Percentiles rank a stretch among this genome's conserved stretches.
Evolutionary conservation across 2,329 filamentous ascomycete species (phyloP).

Genomic region (Aspergillus ruber): DNA sequence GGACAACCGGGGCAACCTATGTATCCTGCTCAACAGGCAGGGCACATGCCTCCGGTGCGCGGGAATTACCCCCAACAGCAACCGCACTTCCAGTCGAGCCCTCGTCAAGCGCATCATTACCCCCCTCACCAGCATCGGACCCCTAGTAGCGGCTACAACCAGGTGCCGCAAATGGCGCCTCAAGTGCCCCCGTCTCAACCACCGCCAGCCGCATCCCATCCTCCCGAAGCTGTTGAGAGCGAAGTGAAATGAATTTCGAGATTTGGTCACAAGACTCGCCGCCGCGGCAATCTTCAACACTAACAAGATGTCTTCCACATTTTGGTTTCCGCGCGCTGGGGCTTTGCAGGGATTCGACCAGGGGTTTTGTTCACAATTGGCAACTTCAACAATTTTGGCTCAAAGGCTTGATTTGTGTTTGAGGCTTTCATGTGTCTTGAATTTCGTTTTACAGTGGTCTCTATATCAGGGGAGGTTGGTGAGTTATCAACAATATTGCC

Average conservation of each 20-base stretch:
- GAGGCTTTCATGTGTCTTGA: background rate
- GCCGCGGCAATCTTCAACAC: constrained; percentile 1
- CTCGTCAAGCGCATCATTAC: constrained; percentile 59
- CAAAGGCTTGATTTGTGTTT: background rate
- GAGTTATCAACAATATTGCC: too few relatives aligned
- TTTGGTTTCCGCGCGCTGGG: constrained; percentile 4
- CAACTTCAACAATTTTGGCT: background rate
- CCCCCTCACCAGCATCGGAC: constrained; percentile 51
- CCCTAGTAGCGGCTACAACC: constrained; percentile 51
- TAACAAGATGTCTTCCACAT: constrained; percentile 1
- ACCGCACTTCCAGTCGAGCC: constrained; percentile 60
- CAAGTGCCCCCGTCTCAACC: constrained; percentile 36
- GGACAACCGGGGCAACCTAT: constrained; percentile 69
- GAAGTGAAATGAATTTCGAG: constrained; percentile 42
- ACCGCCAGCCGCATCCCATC: constrained; percentile 28
- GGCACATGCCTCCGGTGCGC: constrained; percentile 58
- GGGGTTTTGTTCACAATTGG: constrained; percentile 1
- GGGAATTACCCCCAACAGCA: constrained; percentile 54
- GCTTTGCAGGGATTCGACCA: constrained; percentile 3
- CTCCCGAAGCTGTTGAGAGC: constrained; percentile 36
- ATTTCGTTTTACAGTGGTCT: background rate
- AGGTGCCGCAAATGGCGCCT: constrained; percentile 39
- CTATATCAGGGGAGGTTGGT: too few relatives aligned
- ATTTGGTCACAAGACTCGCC: constrained; percentile 4
- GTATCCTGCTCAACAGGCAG: constrained; percentile 63